Percentiles rank a stretch among this genome's conserved stretches.
These are phyloP conservation scores for Melastoma candidum DNA, from an alignment of 441 rosid genomes.

Conservation along the genomic window DNA sequence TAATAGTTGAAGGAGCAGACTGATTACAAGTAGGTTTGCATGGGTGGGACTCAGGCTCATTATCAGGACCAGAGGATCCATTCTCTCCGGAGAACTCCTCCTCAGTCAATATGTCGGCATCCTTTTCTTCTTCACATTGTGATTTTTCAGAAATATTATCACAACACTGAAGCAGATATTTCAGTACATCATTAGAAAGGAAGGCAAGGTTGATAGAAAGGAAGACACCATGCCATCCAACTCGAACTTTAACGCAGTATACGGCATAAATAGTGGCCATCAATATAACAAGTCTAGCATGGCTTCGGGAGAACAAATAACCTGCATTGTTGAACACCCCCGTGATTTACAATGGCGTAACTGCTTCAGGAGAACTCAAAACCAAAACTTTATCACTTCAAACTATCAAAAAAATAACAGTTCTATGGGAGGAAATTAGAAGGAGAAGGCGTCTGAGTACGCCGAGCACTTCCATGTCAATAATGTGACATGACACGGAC, in stretches of 20 bases:
- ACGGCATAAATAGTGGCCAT: conserved; percentile 59
- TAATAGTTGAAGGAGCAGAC: conserved; percentile 38
- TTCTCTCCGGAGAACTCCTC: conserved; percentile 57
- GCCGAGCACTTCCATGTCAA: no score
- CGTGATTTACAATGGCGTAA: conserved; percentile 9
- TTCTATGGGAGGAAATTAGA: no score
- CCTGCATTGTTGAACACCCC: conserved; percentile 40
- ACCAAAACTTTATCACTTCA: no score
- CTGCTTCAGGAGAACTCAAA: no score
- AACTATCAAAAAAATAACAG: no score
- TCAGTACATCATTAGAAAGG: conserved; percentile 74
- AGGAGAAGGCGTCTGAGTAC: no score
- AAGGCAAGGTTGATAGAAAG: conserved; percentile 86
- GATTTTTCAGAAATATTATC: conserved; percentile 63
- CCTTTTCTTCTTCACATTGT: conserved; percentile 54
- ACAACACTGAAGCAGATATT: conserved; percentile 68
- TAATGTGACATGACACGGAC: no score
- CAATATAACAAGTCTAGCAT: conserved; percentile 85
- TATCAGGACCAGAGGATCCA: conserved; percentile 45
- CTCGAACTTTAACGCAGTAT: conserved; percentile 81
- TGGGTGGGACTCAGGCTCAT: conserved; percentile 53
- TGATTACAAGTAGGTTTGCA: conserved; percentile 59
- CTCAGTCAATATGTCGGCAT: conserved; percentile 44
- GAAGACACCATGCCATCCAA: conserved; percentile 92
- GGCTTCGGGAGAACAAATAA: conserved; percentile 83